These are phyloP conservation scores for Daedaleopsis sinensis DNA, from an alignment of 768 basidiomycete species.

Conservation along the genomic window DNA sequence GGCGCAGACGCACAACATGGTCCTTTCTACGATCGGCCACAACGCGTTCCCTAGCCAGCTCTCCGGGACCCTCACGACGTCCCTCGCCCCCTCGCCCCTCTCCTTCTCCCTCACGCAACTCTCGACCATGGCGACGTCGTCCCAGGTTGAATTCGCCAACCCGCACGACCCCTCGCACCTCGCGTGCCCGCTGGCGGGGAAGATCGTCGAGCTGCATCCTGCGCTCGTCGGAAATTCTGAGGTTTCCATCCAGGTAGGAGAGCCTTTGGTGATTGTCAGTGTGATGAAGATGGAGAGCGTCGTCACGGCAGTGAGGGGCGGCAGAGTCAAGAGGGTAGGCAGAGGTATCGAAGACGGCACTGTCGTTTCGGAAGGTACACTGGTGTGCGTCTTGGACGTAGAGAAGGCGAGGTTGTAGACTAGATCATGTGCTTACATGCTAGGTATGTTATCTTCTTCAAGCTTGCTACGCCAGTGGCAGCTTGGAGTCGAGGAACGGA, in stretches of 20 bases:
- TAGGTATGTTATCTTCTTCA: too few relatives aligned
- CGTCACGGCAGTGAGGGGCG: slow-evolving; percentile 8
- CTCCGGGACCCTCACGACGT: slow-evolving; percentile 21
- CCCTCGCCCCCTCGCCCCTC: slow-evolving; percentile 12
- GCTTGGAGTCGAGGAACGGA: neutral
- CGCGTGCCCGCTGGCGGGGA: slow-evolving; percentile 17
- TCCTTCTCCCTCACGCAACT: slow-evolving; percentile 14
- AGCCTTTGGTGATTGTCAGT: slow-evolving; percentile 12
- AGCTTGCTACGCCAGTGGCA: neutral
- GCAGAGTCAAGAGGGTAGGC: slow-evolving; percentile 9
- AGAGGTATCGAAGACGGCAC: slow-evolving; percentile 15
- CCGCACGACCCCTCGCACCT: slow-evolving; percentile 11
- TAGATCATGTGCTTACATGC: neutral
- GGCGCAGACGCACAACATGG: slow-evolving; percentile 11
- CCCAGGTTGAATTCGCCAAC: slow-evolving; percentile 17
- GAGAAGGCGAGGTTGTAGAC: slow-evolving; percentile 9
- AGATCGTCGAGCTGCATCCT: slow-evolving; percentile 21
- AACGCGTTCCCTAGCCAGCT: slow-evolving; percentile 21
- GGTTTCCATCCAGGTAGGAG: slow-evolving; percentile 3
- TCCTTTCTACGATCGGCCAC: slow-evolving; percentile 15
- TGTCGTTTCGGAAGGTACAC: slow-evolving; percentile 12
- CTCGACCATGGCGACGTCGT: slow-evolving; percentile 2
- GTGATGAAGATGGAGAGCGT: slow-evolving; percentile 25
- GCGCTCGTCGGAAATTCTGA: neutral
- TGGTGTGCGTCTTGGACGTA: slow-evolving; percentile 11